phyloP scores from a whole-genome alignment of 2,329 filamentous ascomycete species.

The Hirsutella thompsonii region DNA sequence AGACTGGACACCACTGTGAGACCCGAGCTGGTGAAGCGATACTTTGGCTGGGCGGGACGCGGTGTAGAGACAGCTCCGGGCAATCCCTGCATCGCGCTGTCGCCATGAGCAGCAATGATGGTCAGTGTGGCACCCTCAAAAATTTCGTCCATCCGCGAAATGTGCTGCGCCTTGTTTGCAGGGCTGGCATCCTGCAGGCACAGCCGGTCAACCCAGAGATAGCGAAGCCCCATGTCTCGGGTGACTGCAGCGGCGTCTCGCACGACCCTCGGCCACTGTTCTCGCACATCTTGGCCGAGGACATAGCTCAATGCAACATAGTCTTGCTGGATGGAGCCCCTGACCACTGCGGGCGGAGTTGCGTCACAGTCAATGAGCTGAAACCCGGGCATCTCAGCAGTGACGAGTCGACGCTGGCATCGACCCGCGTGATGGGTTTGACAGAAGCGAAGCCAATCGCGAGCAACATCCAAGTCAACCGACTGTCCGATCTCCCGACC shows the following conservation, averaged over 20 bases:
- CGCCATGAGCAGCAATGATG: slow-evolving; percentile 24
- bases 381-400: slow-evolving; percentile 15
- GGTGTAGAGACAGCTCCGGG: slow-evolving; percentile 18
- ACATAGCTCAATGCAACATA: slow-evolving; percentile 24
- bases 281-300: slow-evolving; percentile 13
- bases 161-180: slow-evolving; percentile 15
- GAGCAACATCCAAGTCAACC: slow-evolving; percentile 16
- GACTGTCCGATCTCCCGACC: slow-evolving; percentile 16
- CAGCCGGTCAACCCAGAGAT: slow-evolving; percentile 25
- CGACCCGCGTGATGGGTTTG: slow-evolving; percentile 19
- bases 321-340: slow-evolving; percentile 13
- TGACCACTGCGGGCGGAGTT: slow-evolving; percentile 17
- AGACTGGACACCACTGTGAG: slow-evolving; percentile 20
- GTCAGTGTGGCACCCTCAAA: slow-evolving; percentile 21
- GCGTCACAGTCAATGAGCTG: slow-evolving; percentile 19
- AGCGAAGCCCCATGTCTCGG: slow-evolving; percentile 16
- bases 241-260: slow-evolving; percentile 18
- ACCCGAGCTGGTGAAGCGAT: slow-evolving; percentile 17
- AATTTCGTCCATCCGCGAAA: slow-evolving; percentile 23
- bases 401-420: slow-evolving; percentile 12
- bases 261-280: slow-evolving; percentile 18
- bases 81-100: slow-evolving; percentile 19
- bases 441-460: slow-evolving; percentile 21
- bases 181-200: slow-evolving; percentile 17
- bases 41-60: slow-evolving; percentile 15